Conservation (phyloP, 345 rosid species). For the Moringa oleifera region DNA sequence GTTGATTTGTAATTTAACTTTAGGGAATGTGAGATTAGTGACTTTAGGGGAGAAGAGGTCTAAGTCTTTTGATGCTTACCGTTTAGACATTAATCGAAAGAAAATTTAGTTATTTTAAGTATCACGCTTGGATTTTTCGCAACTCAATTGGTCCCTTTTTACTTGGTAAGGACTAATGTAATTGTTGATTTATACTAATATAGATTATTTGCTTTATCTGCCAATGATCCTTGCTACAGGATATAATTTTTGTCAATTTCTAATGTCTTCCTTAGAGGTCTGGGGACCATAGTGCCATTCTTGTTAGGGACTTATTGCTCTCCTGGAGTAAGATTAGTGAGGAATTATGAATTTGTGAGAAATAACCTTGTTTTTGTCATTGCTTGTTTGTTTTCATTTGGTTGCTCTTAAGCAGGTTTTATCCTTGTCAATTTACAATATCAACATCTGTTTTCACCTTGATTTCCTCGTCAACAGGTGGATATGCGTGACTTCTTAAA, state of each 20-base stretch:
- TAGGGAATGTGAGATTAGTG: no score
- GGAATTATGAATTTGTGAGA: background rate
- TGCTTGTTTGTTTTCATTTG: background rate
- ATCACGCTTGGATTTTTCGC: no score
- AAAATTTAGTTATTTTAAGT: no score
- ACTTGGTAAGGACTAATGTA: no score
- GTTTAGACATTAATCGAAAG: no score
- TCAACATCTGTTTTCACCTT: background rate
- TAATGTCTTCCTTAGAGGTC: background rate
- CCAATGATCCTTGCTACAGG: background rate
- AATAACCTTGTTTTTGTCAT: background rate
- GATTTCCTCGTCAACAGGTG: conserved; percentile 35
- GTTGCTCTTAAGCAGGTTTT: background rate
- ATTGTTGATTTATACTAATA: no score
- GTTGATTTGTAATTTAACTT: no score
- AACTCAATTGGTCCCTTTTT: background rate
- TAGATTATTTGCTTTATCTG: background rate
- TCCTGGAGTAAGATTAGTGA: background rate
- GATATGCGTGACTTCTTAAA: conserved; percentile 94
- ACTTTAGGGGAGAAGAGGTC: no score
- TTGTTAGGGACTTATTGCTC: background rate
- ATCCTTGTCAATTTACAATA: background rate
- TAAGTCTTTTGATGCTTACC: no score
- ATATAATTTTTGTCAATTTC: no score
- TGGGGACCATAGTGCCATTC: background rate